Conservation (phyloP, 1,284 basidiomycete species). For the Ceratorhiza oryzae-sativae region DNA sequence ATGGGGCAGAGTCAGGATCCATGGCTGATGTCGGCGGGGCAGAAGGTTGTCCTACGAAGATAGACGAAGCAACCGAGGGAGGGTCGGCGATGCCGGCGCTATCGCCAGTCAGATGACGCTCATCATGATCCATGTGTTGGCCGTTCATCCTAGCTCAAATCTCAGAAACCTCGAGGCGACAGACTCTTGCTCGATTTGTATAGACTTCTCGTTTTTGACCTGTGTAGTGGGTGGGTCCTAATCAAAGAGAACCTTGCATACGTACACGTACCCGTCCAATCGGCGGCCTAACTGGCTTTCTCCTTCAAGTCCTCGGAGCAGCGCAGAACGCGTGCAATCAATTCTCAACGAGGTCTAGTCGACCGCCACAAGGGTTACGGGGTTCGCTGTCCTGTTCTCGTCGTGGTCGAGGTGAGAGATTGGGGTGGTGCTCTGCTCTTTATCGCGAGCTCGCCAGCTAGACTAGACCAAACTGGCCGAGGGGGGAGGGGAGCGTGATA, state of each 20-base stretch:
- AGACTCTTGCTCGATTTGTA: neutral
- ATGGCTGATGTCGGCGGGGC: neutral
- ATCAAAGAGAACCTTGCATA: neutral
- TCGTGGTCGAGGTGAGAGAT: neutral
- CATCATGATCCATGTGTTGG: neutral
- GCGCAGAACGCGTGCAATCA: neutral
- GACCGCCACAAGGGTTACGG: neutral
- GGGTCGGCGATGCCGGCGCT: neutral
- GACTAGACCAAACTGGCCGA: no score
- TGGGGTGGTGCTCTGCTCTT: neutral
- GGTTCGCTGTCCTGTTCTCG: neutral
- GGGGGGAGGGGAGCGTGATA: neutral
- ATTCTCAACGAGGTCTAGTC: neutral
- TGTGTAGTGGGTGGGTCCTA: neutral
- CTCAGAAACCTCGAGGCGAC: neutral
- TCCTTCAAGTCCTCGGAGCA: constrained; percentile 1
- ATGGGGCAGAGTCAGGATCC: neutral
- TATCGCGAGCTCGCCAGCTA: neutral
- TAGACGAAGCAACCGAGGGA: neutral
- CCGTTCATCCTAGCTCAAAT: constrained; percentile 1
- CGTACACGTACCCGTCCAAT: neutral
- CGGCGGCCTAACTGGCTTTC: neutral
- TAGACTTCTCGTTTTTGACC: neutral
- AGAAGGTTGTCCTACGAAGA: neutral
- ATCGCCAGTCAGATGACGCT: neutral